Percentiles rank a stretch among this genome's conserved stretches.
phyloP scores from a whole-genome alignment of 192 early-diverging fungal genomes.

The Rhizoclosmatium globosum region DNA sequence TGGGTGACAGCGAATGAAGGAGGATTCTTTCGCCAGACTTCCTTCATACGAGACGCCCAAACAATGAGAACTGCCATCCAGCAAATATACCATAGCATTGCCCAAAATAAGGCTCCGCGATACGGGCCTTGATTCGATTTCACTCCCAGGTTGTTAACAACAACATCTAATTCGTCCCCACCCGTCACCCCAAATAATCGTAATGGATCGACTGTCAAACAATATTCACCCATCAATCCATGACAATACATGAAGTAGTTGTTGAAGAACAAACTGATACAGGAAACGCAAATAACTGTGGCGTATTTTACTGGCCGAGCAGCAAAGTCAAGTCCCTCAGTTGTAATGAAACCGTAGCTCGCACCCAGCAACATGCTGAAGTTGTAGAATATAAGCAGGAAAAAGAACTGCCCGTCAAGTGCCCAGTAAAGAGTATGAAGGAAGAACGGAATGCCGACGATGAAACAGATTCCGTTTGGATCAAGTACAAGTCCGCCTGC shows the following conservation, averaged over 20 bases:
- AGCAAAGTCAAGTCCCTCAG: background rate
- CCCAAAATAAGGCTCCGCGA: background rate
- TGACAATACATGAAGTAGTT: slow-evolving; percentile 28
- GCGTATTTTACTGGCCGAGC: slow-evolving; percentile 1
- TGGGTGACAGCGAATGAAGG: slow-evolving; percentile 13
- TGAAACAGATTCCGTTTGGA: background rate
- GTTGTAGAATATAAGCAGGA: slow-evolving; percentile 2
- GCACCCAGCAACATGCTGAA: background rate
- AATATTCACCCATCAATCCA: background rate
- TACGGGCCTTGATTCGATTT: background rate
- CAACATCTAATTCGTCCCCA: background rate
- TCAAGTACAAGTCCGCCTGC: background rate
- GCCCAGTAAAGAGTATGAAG: slow-evolving; percentile 18
- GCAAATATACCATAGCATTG: background rate
- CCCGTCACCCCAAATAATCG: background rate
- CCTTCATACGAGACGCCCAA: background rate
- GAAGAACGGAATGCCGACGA: background rate
- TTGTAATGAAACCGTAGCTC: background rate
- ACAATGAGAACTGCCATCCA: background rate
- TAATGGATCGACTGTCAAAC: background rate
- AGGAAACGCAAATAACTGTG: background rate
- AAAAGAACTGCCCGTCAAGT: background rate
- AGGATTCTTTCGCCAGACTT: background rate
- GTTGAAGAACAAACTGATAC: background rate
- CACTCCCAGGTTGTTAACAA: background rate